Percentiles rank a stretch among this genome's conserved stretches.
Evolutionary conservation across 352 stramenopile species (phyloP).

Genomic region (Phytophthora nicotianae): DNA sequence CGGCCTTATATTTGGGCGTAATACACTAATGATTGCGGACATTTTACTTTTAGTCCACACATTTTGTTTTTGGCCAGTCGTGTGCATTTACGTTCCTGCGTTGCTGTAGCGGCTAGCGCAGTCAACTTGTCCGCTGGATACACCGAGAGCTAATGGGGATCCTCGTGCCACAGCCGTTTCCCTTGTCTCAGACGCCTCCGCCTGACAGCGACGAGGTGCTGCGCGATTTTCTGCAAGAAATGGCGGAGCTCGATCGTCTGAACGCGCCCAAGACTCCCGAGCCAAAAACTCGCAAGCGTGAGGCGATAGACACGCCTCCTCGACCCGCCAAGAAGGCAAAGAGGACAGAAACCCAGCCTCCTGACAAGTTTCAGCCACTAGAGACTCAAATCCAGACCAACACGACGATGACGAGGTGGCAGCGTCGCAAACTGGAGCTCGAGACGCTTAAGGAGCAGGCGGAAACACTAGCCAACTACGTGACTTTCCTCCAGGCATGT

Average conservation of each 20-base stretch:
- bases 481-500: conserved; percentile 10
- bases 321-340: conserved; percentile 12
- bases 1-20: too few species aligned
- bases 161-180: conserved; percentile 11
- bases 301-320: conserved; percentile 1
- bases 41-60: conserved; percentile 2
- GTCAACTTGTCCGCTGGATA: conserved; percentile 2
- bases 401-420: conserved; percentile 12
- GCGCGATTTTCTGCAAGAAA: conserved; percentile 38
- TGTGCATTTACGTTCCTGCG: conserved; percentile 15
- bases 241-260: conserved; percentile 44
- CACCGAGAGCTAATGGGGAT: conserved; percentile 2
- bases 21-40: conserved; percentile 11
- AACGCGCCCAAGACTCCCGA: conserved; percentile 14
- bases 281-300: conserved; percentile 6
- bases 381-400: not conserved
- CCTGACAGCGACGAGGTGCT: conserved; percentile 24
- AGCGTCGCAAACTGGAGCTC: conserved; percentile 30
- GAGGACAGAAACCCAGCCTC: not conserved
- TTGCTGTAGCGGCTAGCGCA: not conserved
- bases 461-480: conserved; percentile 9
- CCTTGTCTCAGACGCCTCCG: conserved; percentile 17
- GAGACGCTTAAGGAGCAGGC: conserved; percentile 22
- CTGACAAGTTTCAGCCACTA: not conserved
- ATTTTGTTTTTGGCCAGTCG: conserved; percentile 25